Conservation (phyloP, 2,329 filamentous ascomycete genomes). For the Orbilia javanica region DNA sequence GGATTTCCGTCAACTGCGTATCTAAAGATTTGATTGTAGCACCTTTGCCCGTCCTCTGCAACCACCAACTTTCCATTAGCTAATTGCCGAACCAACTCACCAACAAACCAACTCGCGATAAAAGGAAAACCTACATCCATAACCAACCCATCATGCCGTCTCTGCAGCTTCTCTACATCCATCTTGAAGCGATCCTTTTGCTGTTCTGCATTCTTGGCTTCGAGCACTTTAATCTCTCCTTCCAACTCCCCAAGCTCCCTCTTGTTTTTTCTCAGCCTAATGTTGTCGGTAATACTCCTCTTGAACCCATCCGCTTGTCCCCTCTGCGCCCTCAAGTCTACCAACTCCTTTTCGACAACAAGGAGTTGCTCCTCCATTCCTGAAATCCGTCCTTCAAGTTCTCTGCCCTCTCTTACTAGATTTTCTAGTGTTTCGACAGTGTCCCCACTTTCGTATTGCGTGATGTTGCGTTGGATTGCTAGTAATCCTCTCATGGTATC, state of each 20-base stretch:
- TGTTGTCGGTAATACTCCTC: slow-evolving; percentile 88
- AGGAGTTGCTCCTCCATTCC: slow-evolving; percentile 25
- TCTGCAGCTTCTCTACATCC: slow-evolving; percentile 77
- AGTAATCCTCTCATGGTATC: slow-evolving; percentile 82
- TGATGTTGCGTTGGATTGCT: slow-evolving; percentile 81
- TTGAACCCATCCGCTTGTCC: slow-evolving; percentile 82
- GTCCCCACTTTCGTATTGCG: slow-evolving; percentile 73
- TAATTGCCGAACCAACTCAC: not conserved
- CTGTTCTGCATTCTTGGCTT: slow-evolving; percentile 82
- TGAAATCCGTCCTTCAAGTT: slow-evolving; percentile 42
- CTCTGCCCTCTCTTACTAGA: slow-evolving; percentile 41
- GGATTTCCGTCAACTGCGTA: slow-evolving; percentile 78
- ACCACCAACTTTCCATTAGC: not conserved
- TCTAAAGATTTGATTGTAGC: slow-evolving; percentile 87
- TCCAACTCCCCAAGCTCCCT: slow-evolving; percentile 76
- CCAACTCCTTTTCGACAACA: slow-evolving; percentile 20
- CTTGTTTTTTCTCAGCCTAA: slow-evolving; percentile 83
- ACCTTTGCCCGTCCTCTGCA: slow-evolving; percentile 69
- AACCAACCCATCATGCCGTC: slow-evolving; percentile 76
- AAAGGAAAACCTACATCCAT: slow-evolving; percentile 74
- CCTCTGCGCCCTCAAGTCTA: slow-evolving; percentile 41
- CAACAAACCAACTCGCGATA: not conserved
- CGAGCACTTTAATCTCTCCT: slow-evolving; percentile 78
- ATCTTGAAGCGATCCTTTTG: slow-evolving; percentile 80
- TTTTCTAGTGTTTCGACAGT: slow-evolving; percentile 41